phyloP scores from a whole-genome alignment of 2,329 filamentous ascomycete genomes.

The Nannizziopsis barbatae region DNA sequence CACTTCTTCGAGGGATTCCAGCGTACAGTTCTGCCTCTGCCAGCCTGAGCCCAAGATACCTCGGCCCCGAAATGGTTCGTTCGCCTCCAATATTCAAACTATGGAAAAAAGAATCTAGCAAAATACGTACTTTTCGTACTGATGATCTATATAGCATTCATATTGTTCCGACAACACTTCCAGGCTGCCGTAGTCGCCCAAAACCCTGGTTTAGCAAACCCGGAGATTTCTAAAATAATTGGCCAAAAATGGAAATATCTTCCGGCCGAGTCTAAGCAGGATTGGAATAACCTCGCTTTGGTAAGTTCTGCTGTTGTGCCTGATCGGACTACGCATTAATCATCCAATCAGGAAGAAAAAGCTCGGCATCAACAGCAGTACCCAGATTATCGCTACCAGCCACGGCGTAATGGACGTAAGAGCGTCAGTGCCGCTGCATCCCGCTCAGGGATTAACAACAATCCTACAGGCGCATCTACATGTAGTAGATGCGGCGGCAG shows the following conservation, averaged over 20 bases:
- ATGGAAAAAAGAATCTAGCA: neutral
- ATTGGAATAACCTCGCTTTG: conserved; percentile 83
- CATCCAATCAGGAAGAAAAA: conserved; percentile 61
- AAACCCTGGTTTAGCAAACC: conserved; percentile 84
- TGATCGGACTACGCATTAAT: conserved; percentile 12
- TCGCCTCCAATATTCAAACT: neutral
- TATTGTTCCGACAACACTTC: conserved; percentile 88
- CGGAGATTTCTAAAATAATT: conserved; percentile 95
- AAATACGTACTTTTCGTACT: conserved; percentile 13
- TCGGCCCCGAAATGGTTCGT: conserved; percentile 57
- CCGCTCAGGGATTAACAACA: conserved; percentile 28
- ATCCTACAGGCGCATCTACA: conserved; percentile 28
- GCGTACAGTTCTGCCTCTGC: conserved; percentile 53
- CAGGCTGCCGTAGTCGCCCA: conserved; percentile 70
- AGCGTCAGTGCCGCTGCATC: conserved; percentile 29
- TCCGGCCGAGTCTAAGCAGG: conserved; percentile 59
- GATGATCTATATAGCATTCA: conserved; percentile 61
- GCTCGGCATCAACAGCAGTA: conserved; percentile 77
- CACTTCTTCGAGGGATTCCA: conserved; percentile 30
- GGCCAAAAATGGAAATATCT: conserved; percentile 82
- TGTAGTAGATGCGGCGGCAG: conserved; percentile 38
- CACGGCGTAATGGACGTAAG: conserved; percentile 55
- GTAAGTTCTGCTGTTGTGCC: conserved; percentile 32
- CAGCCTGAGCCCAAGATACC: conserved; percentile 62
- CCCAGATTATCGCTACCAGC: conserved; percentile 89